phyloP scores from a whole-genome alignment of 75 land plant genomes.

The Pinus tabuliformis region DNA sequence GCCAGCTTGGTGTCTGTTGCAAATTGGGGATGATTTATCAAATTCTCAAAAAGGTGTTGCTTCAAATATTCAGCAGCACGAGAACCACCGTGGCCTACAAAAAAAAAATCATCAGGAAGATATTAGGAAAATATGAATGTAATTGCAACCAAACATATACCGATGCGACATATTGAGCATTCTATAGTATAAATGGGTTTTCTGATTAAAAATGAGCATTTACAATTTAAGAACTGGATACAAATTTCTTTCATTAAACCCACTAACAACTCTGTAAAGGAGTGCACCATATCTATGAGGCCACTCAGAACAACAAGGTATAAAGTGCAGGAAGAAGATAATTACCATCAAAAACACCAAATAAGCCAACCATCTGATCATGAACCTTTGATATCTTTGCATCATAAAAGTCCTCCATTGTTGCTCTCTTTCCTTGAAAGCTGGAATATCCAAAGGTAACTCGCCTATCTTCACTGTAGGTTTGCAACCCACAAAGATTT shows the following conservation, averaged over 20 bases:
- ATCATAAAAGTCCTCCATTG: slow-evolving; percentile 83
- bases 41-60: slow-evolving; percentile 83
- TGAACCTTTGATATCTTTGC: slow-evolving; percentile 54
- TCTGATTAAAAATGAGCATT: background rate
- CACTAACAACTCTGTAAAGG: too few species aligned
- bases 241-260: background rate
- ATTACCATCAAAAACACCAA: slow-evolving; percentile 86
- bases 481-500: background rate
- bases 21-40: slow-evolving; percentile 83
- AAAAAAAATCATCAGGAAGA: background rate
- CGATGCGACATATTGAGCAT: background rate
- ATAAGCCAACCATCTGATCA: slow-evolving; percentile 51
- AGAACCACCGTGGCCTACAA: slow-evolving; percentile 85
- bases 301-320: background rate
- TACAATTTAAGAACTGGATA: background rate
- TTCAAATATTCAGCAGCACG: slow-evolving; percentile 92
- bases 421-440: slow-evolving; percentile 65
- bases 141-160: background rate
- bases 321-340: slow-evolving; percentile 5
- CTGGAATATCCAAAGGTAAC: slow-evolving; percentile 77
- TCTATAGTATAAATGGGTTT: too few species aligned
- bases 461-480: slow-evolving; percentile 67
- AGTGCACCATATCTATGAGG: background rate
- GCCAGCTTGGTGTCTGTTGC: slow-evolving; percentile 73
- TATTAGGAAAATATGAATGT: background rate